Base-by-base conservation (phyloP, 2,329 filamentous ascomycete species). In the Ascocoryne sarcoides region DNA sequence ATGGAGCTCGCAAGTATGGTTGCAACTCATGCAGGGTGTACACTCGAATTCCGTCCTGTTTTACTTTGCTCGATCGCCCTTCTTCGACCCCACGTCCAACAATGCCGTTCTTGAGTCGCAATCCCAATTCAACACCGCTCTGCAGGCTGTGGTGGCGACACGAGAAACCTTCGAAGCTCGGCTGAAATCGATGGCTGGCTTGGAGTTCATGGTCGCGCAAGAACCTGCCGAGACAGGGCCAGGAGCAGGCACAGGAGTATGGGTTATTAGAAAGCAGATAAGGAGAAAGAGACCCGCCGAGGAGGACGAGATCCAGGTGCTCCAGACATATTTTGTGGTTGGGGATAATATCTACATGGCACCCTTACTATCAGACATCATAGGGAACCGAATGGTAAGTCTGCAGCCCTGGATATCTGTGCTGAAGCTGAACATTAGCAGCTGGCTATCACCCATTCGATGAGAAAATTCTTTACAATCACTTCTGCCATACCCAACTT, bases 221-320 rank as follows among this genome's bases (percentile, higher is more conserved):
- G 75, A 79, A 49, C 77, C 76, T 1, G 75, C 75, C 19, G 76
- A 81, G 59, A 76, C 71, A 52, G 73, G 68, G 0, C 75, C 75
- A 0, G 75, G 75, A n/a, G 65, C 63, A 28, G 70, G 70, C 16
- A 81, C 77, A 0, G 78, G 77, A 19, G 76, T 82, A 7, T 83
- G 78, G 78, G 74, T 82, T 19, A 80, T 83, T 50, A 71, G 76
- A 54, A 82, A 82, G 65, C 79, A 83, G 61, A 76, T 71, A 18
- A 65, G 79, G 36, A 67, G 72, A 45, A 79, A 79, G 62, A 64
- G 68, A 10, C 65, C 68, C 30, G 65, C 67, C 4, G 63, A 67
- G 10, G 71, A 76, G 18, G 76, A 79, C 48, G 75, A 79, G 45
- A 66, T 82, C 18, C 71, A 62, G 2, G 67, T 82, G 0, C 71